Evolutionary conservation across 2,329 filamentous ascomycete species (phyloP).

Genomic region (Penicillium italicum): DNA sequence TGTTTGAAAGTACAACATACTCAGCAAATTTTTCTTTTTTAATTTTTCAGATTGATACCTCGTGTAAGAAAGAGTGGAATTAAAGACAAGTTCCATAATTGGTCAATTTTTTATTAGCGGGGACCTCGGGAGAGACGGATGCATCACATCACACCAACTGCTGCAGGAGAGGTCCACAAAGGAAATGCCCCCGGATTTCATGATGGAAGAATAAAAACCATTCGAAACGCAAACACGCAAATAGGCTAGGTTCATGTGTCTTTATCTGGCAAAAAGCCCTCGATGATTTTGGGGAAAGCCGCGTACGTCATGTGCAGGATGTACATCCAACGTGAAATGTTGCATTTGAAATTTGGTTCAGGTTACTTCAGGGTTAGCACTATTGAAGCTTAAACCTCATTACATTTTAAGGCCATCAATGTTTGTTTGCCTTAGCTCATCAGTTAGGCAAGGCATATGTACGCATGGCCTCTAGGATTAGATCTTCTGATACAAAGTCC

Average conservation of each 20-base stretch:
- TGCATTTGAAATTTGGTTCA: background rate
- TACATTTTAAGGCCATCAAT: background rate
- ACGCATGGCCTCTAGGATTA: background rate
- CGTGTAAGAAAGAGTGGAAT: background rate
- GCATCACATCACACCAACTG: conserved; percentile 4
- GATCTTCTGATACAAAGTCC: background rate
- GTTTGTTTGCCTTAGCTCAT: background rate
- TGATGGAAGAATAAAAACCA: background rate
- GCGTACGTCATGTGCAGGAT: conserved; percentile 2
- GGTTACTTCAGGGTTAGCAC: background rate
- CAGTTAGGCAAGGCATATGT: no score
- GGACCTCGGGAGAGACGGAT: background rate
- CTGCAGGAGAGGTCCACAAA: conserved; percentile 10
- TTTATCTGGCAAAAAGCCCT: background rate
- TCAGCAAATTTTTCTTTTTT: background rate
- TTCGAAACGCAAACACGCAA: background rate
- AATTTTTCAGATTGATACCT: background rate
- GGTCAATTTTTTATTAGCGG: background rate
- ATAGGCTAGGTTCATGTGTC: background rate
- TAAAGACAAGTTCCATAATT: background rate
- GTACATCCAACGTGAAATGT: background rate
- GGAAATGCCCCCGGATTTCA: conserved; percentile 7
- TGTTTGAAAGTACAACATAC: background rate
- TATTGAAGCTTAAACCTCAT: background rate
- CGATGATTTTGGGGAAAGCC: background rate